Percentiles rank a stretch among this genome's conserved stretches.
phyloP scores from a whole-genome alignment of 2,329 filamentous ascomycete genomes.

The Basipetospora chlamydospora region DNA sequence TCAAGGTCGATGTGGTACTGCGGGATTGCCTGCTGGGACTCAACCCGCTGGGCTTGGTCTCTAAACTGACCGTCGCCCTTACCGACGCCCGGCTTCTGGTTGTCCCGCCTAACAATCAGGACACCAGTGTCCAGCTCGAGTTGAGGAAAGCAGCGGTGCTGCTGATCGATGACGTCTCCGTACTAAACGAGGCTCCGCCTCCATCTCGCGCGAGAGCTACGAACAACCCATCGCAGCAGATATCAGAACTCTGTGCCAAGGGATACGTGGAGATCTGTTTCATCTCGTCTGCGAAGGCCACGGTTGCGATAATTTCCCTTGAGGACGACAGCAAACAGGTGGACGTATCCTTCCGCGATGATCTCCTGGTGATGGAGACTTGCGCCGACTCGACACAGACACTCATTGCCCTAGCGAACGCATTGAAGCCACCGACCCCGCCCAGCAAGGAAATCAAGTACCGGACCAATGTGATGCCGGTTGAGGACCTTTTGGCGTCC shows the following conservation, averaged over 20 bases:
- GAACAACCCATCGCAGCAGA: constrained; percentile 20
- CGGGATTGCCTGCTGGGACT: constrained; percentile 72
- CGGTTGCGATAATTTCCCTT: constrained; percentile 43
- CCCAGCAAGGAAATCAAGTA: constrained; percentile 77
- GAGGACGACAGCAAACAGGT: constrained; percentile 46
- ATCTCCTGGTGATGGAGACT: constrained; percentile 80
- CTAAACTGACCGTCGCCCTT: constrained; percentile 66
- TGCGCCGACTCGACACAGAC: constrained; percentile 97
- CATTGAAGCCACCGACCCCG: constrained; percentile 67
- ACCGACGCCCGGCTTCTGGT: constrained; percentile 64
- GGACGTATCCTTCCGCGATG: constrained; percentile 70
- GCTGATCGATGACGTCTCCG: constrained; percentile 56
- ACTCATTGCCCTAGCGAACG: constrained; percentile 63
- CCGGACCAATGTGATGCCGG: constrained; percentile 69
- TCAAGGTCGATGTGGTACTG: constrained; percentile 60
- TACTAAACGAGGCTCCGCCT: constrained; percentile 15
- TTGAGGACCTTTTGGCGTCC: constrained; percentile 79
- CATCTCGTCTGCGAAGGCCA: constrained; percentile 65
- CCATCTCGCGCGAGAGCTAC: constrained; percentile 10
- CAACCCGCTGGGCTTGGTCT: constrained; percentile 60
- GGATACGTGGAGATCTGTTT: constrained; percentile 82
- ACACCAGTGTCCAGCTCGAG: constrained; percentile 49
- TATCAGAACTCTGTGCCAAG: constrained; percentile 41
- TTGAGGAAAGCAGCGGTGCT: constrained; percentile 72
- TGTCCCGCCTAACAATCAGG: constrained; percentile 47